A percentile compares a stretch with the other conserved stretches of the same genome.
Evolutionary conservation across 2,329 filamentous ascomycete species (phyloP).

Genomic region (Chaetomiaceae sp.): DNA sequence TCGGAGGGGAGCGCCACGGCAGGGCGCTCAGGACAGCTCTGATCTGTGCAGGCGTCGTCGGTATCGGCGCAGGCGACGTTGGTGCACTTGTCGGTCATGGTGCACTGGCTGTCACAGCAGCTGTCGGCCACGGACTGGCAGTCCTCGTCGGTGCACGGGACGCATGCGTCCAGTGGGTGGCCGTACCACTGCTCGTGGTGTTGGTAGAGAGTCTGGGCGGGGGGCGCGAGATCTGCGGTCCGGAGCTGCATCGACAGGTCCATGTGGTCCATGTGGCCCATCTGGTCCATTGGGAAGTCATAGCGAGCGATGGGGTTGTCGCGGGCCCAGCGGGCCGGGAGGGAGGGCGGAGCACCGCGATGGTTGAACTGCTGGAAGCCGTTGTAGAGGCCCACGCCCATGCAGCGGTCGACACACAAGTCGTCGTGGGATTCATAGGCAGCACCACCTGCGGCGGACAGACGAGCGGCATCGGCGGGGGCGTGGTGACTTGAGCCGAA

Average conservation of each 20-base stretch:
- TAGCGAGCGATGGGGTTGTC: constrained; percentile 11
- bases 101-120: constrained; percentile 29
- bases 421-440: constrained; percentile 26
- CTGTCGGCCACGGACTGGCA: constrained; percentile 23
- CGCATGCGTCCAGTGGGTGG: constrained; percentile 10
- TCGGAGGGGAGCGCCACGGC: constrained; percentile 20
- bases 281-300: constrained; percentile 11
- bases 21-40: constrained; percentile 26
- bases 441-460: constrained; percentile 3
- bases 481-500: neutral
- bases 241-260: constrained; percentile 18
- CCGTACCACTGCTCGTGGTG: constrained; percentile 16
- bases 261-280: constrained; percentile 1
- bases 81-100: constrained; percentile 29
- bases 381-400: constrained; percentile 26
- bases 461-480: constrained; percentile 3
- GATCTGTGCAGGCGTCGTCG: constrained; percentile 28
- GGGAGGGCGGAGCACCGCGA: constrained; percentile 14
- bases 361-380: constrained; percentile 27
- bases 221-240: constrained; percentile 1
- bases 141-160: constrained; percentile 24
- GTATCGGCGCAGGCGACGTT: constrained; percentile 26
- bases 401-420: constrained; percentile 26
- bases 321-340: constrained; percentile 20
- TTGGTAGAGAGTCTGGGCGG: constrained; percentile 10